These are phyloP conservation scores for Conidiobolus incongruus DNA, from an alignment of 371 early-diverging fungal genomes.

Conservation along the genomic window DNA sequence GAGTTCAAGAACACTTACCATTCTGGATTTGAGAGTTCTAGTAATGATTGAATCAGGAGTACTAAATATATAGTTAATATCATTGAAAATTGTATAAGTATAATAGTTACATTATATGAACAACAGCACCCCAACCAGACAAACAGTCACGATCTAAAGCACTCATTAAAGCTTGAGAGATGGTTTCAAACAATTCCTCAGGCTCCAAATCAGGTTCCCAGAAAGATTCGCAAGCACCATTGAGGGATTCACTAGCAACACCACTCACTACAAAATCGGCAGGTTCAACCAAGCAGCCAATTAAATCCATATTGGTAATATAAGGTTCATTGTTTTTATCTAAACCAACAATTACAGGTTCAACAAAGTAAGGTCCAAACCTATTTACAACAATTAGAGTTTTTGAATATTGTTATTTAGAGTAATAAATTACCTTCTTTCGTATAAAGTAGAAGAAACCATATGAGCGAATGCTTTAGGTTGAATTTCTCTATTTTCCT, in stretches of 20 bases:
- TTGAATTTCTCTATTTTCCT: constrained; percentile 91
- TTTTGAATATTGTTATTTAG: neutral
- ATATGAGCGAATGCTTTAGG: constrained; percentile 87
- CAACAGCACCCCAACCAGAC: constrained; percentile 98
- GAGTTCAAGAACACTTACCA: constrained; percentile 50
- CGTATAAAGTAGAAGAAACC: constrained; percentile 95
- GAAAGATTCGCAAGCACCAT: constrained; percentile 95
- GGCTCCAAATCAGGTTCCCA: constrained; percentile 95
- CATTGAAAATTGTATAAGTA: neutral
- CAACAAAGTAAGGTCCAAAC: constrained; percentile 91
- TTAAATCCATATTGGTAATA: constrained; percentile 90
- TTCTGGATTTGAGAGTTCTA: constrained; percentile 65
- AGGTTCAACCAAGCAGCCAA: constrained; percentile 92
- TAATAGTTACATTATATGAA: constrained; percentile 63
- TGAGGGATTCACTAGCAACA: constrained; percentile 75
- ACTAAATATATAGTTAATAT: constrained; percentile 12
- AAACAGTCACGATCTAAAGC: constrained; percentile 97
- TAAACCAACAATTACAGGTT: constrained; percentile 92
- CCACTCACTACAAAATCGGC: constrained; percentile 95
- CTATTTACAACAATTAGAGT: constrained; percentile 15
- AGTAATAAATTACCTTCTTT: constrained; percentile 37
- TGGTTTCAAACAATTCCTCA: constrained; percentile 95
- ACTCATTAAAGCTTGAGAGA: constrained; percentile 90
- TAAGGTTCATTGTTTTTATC: constrained; percentile 80
- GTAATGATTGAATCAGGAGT: constrained; percentile 71